Base-by-base conservation (phyloP, 2,329 filamentous ascomycete species). In the Penicillium sp. region DNA sequence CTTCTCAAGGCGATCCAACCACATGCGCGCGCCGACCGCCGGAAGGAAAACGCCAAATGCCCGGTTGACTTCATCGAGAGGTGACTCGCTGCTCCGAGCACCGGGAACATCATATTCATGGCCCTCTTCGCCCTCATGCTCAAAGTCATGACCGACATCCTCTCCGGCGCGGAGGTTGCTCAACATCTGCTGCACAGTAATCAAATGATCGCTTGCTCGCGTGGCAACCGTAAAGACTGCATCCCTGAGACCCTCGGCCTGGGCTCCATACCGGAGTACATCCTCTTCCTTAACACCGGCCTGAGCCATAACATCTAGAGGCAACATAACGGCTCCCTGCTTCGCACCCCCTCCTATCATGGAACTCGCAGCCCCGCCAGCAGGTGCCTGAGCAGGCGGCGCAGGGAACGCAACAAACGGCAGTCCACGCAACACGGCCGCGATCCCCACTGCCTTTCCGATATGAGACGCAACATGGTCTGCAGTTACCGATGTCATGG, bases 381-480 rank as follows among this genome's bases (percentile, higher is more conserved):
- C 77, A 34, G 74, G 75, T 54, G 81, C 76, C 34, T 79, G 72
- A 29, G 78, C 77, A 19, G 79, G 73, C 3, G 81, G 77, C 0
- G 81, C 76, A 0, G 87, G 85, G 39, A 91, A 88, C 0, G 90
- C 90, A n/a, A 97, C 77, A 3, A 97, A 69, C 0, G 93, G 90
- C 10, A 97, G 76, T 0, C 93, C 91, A 35, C 91, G 79, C n/a
- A 98, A 74, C 0, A 95, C 80, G 1, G 91, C 85, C 2, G 83
- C 78, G 48, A 98, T 96, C 8, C 93, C 93, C 43, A 83, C 85
- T 0, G 93, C 90, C 65, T 98, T 98, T 45, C 93, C 93, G 51
- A 97, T 87, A 67, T 98, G 93, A 48, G 87, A 94, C 8, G 91
- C 91, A 17, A 98, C 76, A 70, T 98, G 93, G 63, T 98, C 93